Base-by-base conservation (phyloP, 108 stramenopile genomes). In the Skeletonema tropicum region DNA sequence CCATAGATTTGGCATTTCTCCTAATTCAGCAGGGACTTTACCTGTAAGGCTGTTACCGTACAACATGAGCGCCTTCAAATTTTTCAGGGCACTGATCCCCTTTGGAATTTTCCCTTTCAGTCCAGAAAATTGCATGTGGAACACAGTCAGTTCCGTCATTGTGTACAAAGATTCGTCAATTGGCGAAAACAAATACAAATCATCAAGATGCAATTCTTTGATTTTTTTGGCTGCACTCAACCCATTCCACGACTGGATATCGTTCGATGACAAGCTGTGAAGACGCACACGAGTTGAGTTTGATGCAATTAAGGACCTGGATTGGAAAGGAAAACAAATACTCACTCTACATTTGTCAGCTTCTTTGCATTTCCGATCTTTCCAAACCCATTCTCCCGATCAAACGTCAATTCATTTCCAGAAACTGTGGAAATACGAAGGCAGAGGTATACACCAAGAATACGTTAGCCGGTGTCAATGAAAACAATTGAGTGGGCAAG, bases 11-110 rank as follows among this genome's bases (percentile, higher is more conserved):
- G 87, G 74, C 66, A 92, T 76, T 0, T 57, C 73, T 46, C 91
- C 91, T 58, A 92, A 58, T 67, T 92, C 87, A 2, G 77, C 41
- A 6, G 91, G 89, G 29, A 92, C 90, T 39, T 63, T 63, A 15
- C 87, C 88, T n/a, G 69, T 70, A 1, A 92, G 71, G 46, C 87
- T 57, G 48, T 88, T 88, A 25, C 70, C 70, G 25, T 71, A 76
- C 49, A 81, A 32, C 45, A 77, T 71, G 67, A 85, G 35, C 3
- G 59, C 65, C 41, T 52, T 64, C 60, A 85, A 64, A 33, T 68
- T 77, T 8, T 42, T 68, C 60, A 81, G 46, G 30, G 57, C 76
- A 71, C 76, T 77, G 29, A 85, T 46, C 3, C 80, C 84, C 31
- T 67, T 12, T 2, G 84, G 79, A 70, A 85, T 72, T 42, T 77